phyloP scores from a whole-genome alignment of 2,329 filamentous ascomycete genomes.

The Exophiala aquamarina region DNA sequence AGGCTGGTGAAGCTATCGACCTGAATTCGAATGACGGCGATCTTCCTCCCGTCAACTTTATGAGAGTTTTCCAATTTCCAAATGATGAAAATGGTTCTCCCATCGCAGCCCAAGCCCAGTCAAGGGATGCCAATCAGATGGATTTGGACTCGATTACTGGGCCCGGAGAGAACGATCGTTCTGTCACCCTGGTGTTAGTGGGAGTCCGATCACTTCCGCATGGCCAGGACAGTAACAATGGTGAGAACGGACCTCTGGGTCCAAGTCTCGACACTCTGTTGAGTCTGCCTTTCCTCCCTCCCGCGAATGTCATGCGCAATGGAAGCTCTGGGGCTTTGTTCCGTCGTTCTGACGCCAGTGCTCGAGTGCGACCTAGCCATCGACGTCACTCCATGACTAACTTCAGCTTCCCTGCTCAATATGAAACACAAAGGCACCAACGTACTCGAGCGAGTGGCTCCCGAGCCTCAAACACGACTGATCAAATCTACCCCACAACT shows the following conservation, averaged over 20 bases:
- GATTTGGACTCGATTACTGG: conserved; percentile 42
- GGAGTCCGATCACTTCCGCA: conserved; percentile 65
- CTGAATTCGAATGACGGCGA: conserved; percentile 41
- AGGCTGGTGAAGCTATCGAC: conserved; percentile 46
- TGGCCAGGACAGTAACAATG: conserved; percentile 47
- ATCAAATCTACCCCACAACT: conserved; percentile 7
- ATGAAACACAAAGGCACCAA: conserved; percentile 55
- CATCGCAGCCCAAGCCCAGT: conserved; percentile 29
- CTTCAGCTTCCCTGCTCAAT: conserved; percentile 48
- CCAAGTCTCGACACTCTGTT: conserved; percentile 46
- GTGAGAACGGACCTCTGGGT: conserved; percentile 31
- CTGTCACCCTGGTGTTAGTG: conserved; percentile 69
- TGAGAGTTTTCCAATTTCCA: conserved; percentile 68
- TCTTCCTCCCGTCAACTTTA: conserved; percentile 63
- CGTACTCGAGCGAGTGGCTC: conserved; percentile 33
- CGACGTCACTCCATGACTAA: conserved; percentile 56
- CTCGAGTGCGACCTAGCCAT: conserved; percentile 55
- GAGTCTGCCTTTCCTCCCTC: conserved; percentile 45
- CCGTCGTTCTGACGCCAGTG: conserved; percentile 49
- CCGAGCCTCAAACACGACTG: conserved; percentile 14
- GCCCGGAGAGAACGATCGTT: conserved; percentile 52
- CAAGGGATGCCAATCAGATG: conserved; percentile 36
- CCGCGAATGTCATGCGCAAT: conserved; percentile 42
- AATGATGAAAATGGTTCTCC: conserved; percentile 44
- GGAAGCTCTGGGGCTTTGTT: conserved; percentile 52